Percentiles rank a stretch among this genome's conserved stretches.
These are phyloP conservation scores for Metschnikowia baotianmanensis DNA, from an alignment of 805 yeast genomes.

Conservation along the genomic window DNA sequence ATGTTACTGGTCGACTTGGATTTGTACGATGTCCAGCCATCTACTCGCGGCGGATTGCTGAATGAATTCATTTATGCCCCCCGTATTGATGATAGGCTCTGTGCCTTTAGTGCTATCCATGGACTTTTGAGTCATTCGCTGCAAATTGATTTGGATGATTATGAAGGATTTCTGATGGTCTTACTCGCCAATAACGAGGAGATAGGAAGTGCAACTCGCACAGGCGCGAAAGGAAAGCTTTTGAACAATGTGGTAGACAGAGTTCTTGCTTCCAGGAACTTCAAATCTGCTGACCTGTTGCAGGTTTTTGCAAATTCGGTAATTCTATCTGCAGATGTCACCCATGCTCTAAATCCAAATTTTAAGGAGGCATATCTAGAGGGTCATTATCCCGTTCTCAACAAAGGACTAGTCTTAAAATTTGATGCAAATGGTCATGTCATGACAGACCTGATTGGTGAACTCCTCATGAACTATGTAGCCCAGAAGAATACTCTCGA, in stretches of 20 bases:
- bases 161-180: conserved; percentile 31
- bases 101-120: conserved; percentile 38
- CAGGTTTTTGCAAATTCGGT: conserved; percentile 32
- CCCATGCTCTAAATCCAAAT: conserved; percentile 44
- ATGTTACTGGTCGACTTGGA: conserved; percentile 36
- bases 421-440: conserved; percentile 39
- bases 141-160: conserved; percentile 16
- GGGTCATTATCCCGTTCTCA: conserved; percentile 37
- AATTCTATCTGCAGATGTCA: conserved; percentile 42
- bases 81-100: conserved; percentile 41
- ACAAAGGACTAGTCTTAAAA: conserved; percentile 37
- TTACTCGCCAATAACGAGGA: conserved; percentile 42
- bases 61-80: conserved; percentile 40
- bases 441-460: conserved; percentile 35
- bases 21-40: conserved; percentile 35
- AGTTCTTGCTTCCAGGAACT: conserved; percentile 8
- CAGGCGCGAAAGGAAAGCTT: conserved; percentile 40
- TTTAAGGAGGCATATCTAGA: conserved; percentile 32
- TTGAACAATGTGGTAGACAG: conserved; percentile 23
- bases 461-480: conserved; percentile 25
- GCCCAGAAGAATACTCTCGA: conserved; percentile 23
- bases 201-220: conserved; percentile 38
- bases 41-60: conserved; percentile 36
- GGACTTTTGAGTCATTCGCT: conserved; percentile 25
- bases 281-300: conserved; percentile 6